Evolutionary conservation across 768 basidiomycete genomes (phyloP), one percentile per base, ranked within the genome.

Genomic region (Postia placenta): DNA sequence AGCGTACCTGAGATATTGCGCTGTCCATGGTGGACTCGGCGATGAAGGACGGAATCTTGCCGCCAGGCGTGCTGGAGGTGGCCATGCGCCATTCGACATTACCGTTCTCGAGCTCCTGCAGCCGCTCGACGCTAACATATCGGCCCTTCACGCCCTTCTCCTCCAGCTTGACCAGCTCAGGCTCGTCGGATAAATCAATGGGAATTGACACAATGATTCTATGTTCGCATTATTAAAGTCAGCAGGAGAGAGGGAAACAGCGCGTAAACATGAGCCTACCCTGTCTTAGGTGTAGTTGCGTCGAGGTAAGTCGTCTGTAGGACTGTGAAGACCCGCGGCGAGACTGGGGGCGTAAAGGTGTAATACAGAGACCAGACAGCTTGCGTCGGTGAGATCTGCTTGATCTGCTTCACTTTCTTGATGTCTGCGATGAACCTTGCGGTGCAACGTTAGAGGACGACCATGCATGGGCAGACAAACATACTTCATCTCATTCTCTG

Each of bases 1-100:
- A 6, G 60, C 69, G 27, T 63, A 87, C 87, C 54, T 74, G 67
- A 11, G 84, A 74, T 48, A 89, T 85, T 55, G 76, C 75, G 50
- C 80, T 70, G 2, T 78, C 69, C 74, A 89, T 75, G 25, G 73
- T 74, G 49, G 64, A 70, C 53, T 87, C 83, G 3, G 75, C 75
- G 50, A 89, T 49, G 53, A 83, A 85, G 14, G 69, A 66, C 0
- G 87, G 87, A 38, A 89, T 81, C 45, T 63, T 73, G 20, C 87
- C 87, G 22, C 84, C 85, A 11, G 85, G 78, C 2, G 76, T 79
- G 56, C 82, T 83, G 22, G 83, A 81, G 2, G 85, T 86, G 2
- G 86, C 87, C 87, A 90, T 87, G 35, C 78, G 72, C 87, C 87
- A 90, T 64, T 88, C 85, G 11, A 79, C 76, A 42, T 65, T 75